Percentiles rank a stretch among this genome's conserved stretches.
phyloP scores from a whole-genome alignment of 179 eudicot species.

The Silene coronaria region DNA sequence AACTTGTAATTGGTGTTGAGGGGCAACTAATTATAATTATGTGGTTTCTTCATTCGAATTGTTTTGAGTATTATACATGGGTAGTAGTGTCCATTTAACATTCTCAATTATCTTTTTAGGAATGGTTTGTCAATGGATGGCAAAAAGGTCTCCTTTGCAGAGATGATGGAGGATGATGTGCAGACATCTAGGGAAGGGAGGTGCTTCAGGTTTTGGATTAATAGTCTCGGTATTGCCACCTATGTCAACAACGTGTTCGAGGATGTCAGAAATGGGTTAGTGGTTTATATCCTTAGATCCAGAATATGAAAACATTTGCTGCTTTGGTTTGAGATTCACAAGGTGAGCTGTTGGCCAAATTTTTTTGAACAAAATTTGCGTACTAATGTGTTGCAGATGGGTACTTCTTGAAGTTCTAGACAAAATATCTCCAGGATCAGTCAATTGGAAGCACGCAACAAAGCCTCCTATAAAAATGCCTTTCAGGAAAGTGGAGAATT shows the following conservation, averaged over 20 bases:
- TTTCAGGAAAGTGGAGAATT: slow-evolving; percentile 69
- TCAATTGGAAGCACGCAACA: slow-evolving; percentile 70
- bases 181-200: slow-evolving; percentile 77
- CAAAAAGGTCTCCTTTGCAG: slow-evolving; percentile 68
- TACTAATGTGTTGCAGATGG: slow-evolving; percentile 38
- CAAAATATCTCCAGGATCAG: slow-evolving; percentile 61
- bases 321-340: not conserved
- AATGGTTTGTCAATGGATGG: slow-evolving; percentile 65
- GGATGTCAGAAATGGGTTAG: slow-evolving; percentile 82
- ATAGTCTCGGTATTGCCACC: slow-evolving; percentile 64
- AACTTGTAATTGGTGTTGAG: not conserved
- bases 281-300: slow-evolving; percentile 8
- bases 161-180: slow-evolving; percentile 81
- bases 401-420: slow-evolving; percentile 58
- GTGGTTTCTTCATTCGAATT: not conserved
- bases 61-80: not conserved
- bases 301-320: not conserved
- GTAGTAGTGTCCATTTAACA: not conserved
- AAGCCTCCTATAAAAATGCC: slow-evolving; percentile 79
- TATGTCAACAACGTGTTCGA: slow-evolving; percentile 72
- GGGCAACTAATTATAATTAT: not conserved
- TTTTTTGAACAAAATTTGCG: not conserved
- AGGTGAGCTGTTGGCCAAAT: not conserved
- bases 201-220: slow-evolving; percentile 80
- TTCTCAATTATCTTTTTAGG: slow-evolving; percentile 35